Evolutionary conservation across 306 rosid genomes (phyloP).

Genomic region (Nissolia schottii): DNA sequence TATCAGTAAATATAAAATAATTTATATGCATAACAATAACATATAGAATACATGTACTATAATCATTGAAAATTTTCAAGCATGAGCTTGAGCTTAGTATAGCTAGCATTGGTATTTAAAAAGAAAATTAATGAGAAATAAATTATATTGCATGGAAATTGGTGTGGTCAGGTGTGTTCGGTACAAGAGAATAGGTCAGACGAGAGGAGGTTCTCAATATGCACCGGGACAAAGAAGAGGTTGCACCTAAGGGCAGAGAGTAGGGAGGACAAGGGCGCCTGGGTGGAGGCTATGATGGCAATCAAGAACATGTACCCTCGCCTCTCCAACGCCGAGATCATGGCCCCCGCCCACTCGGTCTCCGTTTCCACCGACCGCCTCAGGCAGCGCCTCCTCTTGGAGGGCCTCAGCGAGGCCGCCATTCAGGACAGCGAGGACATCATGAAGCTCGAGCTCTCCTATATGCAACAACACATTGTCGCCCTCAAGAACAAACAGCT

Average conservation of each 20-base stretch:
- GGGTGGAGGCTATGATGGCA: constrained; percentile 43
- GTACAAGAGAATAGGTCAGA: constrained; percentile 38
- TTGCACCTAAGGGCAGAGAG: constrained; percentile 49
- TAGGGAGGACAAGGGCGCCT: constrained; percentile 33
- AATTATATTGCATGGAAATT: neutral
- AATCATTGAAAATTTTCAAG: too few relatives aligned
- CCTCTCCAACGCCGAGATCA: constrained; percentile 54
- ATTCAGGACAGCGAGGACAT: constrained; percentile 71
- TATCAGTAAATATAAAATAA: too few relatives aligned
- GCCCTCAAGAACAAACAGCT: constrained; percentile 77
- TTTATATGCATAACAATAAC: too few relatives aligned
- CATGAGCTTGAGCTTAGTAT: too few relatives aligned
- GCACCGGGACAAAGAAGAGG: constrained; percentile 52
- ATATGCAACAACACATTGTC: constrained; percentile 59
- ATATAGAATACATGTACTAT: too few relatives aligned
- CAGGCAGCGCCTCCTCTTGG: constrained; percentile 51
- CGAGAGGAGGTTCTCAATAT: constrained; percentile 38
- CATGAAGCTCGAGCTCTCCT: constrained; percentile 56
- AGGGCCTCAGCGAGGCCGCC: constrained; percentile 56
- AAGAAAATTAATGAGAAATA: too few relatives aligned
- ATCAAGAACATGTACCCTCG: constrained; percentile 76
- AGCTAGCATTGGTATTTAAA: too few relatives aligned
- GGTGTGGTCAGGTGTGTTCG: constrained; percentile 39
- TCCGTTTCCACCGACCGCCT: constrained; percentile 54
- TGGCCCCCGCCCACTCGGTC: constrained; percentile 50